Base-by-base conservation (phyloP, 768 basidiomycete genomes). In the Ramaria rubella region DNA sequence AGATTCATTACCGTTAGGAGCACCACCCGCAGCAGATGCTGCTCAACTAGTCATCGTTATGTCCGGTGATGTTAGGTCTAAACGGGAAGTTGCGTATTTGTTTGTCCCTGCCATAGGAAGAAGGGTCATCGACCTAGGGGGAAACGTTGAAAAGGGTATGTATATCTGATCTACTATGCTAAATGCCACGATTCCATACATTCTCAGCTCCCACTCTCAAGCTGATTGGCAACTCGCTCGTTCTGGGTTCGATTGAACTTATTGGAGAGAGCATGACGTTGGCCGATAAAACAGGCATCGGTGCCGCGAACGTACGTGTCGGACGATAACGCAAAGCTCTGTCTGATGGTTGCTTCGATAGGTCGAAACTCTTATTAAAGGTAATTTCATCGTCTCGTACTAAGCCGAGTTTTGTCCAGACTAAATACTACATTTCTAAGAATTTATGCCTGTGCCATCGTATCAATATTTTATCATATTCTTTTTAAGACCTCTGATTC, bases 191-290 rank as follows among this genome's bases (percentile, higher is more conserved):
- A 30, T 26, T 27, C 46, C n/a, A 48, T n/a, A 17, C n/a, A 36
- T 14, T 27, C 46, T 11, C 52, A 86, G 85, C 85, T 14, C 78
- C 81, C 4, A 82, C 81, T 8, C 79, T 85, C 71, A 93, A 93
- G 68, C 73, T 93, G 7, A 80, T 91, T 48, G 90, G 86, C 17
- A 93, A 92, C 63, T 82, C 86, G 1, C 70, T 91, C 69, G 82
- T 91, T 54, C 71, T 90, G 38, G 85, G 87, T n/a, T 74, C 76
- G 26, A 73, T 93, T 40, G 92, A 94, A 66, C 72, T 94, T 9
- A 73, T 94, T 12, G 83, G 86, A 0, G 92, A 94, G 71, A 75
- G 81, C n/a, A 83, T 87, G 64, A 94, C 92, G 1, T 80, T 94
- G 9, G 85, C 86, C 4, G 88, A 91, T 61, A 90, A 90, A 69